Evolutionary conservation across 768 basidiomycete species (phyloP).

Genomic region (Collybiopsis luxurians): DNA sequence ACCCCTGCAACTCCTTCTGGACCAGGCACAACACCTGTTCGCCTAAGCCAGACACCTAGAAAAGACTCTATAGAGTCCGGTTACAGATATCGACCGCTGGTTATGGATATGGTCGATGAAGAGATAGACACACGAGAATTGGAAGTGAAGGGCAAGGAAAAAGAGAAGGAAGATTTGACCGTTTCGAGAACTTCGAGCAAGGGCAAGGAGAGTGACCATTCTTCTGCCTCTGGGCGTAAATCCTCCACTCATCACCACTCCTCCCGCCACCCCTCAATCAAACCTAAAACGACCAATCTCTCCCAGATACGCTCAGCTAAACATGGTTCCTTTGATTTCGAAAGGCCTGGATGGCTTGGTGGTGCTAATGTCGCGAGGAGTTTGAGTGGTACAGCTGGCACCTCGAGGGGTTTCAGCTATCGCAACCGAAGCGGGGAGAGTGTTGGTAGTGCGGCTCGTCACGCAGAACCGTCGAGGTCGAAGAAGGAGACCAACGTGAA

Average conservation of each 20-base stretch:
- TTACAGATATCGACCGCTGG: constrained; percentile 35
- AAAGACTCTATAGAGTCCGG: constrained; percentile 36
- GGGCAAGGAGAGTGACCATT: constrained; percentile 13
- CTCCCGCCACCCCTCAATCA: not conserved
- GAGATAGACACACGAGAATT: constrained; percentile 19
- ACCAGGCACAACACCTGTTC: constrained; percentile 19
- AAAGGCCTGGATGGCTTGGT: constrained; percentile 53
- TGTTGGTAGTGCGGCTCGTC: constrained; percentile 5
- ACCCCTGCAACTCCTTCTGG: constrained; percentile 35
- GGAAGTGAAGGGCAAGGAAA: constrained; percentile 9
- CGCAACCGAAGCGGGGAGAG: constrained; percentile 28
- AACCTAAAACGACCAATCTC: constrained; percentile 20
- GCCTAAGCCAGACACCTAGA: constrained; percentile 10
- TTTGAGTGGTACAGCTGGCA: constrained; percentile 8
- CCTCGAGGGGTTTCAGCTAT: constrained; percentile 16
- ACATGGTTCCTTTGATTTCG: constrained; percentile 77
- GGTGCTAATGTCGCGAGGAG: constrained; percentile 19
- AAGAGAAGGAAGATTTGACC: constrained; percentile 7
- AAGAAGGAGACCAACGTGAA: not conserved
- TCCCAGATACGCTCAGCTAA: constrained; percentile 41
- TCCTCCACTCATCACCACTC: not conserved
- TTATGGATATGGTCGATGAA: constrained; percentile 30
- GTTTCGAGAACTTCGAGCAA: constrained; percentile 11
- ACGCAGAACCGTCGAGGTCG: not conserved
- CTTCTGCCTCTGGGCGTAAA: constrained; percentile 1